These are phyloP conservation scores for Salvia rosmarinus DNA, from an alignment of 257 asterid genomes.

Conservation along the genomic window DNA sequence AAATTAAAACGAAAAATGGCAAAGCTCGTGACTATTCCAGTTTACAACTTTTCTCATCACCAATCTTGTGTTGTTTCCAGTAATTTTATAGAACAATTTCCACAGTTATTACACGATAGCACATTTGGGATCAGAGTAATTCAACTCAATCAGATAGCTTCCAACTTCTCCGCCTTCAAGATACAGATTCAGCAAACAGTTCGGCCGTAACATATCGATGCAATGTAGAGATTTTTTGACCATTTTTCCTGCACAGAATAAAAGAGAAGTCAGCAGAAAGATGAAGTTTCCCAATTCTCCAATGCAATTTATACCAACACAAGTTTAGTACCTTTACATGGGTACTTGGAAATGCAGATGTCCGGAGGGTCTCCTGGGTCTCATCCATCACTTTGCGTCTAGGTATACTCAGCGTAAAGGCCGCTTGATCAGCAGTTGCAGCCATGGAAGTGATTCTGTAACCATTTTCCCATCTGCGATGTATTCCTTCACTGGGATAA, in stretches of 20 bases:
- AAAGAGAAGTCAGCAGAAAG: conserved; percentile 20
- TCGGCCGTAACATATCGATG: conserved; percentile 66
- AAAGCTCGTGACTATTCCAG: not conserved
- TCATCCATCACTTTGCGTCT: conserved; percentile 88
- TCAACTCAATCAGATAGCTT: conserved; percentile 24
- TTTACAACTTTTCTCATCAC: not conserved
- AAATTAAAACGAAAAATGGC: conserved; percentile 12
- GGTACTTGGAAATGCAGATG: conserved; percentile 92
- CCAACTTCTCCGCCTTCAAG: conserved; percentile 6
- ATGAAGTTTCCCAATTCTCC: not conserved
- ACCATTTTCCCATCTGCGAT: conserved; percentile 92
- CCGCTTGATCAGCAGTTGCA: conserved; percentile 91
- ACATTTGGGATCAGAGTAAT: conserved; percentile 4
- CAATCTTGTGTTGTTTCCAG: conserved; percentile 1
- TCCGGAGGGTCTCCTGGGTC: conserved; percentile 96
- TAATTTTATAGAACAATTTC: conserved; percentile 18
- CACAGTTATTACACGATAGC: conserved; percentile 11
- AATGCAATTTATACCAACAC: not conserved
- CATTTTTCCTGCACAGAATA: conserved; percentile 58
- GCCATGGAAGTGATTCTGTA: conserved; percentile 95
- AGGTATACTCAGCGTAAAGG: conserved; percentile 85
- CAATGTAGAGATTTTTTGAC: conserved; percentile 73
- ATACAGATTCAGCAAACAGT: conserved; percentile 56
- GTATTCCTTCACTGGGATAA: conserved; percentile 97
- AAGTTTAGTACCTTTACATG: conserved; percentile 65